Conservation (phyloP, 202 grass and related monocot species). For the Hordeum pubiflorum region DNA sequence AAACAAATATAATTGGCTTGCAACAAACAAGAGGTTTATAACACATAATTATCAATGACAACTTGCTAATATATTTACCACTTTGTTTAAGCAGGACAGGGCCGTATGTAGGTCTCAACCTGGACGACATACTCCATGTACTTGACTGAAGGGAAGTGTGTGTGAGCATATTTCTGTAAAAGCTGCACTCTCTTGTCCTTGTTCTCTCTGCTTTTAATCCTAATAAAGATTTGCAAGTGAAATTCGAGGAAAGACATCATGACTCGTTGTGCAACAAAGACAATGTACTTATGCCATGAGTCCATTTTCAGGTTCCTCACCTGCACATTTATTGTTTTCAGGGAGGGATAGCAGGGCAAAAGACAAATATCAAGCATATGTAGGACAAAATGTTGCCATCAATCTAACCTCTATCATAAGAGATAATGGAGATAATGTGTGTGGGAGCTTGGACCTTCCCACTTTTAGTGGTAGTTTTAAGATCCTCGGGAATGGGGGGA, state of each 20-base stretch:
- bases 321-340: slow-evolving; percentile 32
- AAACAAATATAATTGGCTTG: too few species aligned
- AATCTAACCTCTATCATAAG: too few species aligned
- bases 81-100: slow-evolving; percentile 24
- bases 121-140: slow-evolving; percentile 86
- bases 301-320: slow-evolving; percentile 45
- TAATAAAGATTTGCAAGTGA: slow-evolving; percentile 24
- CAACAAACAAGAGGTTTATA: too few species aligned
- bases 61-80: too few species aligned
- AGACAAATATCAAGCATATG: too few species aligned
- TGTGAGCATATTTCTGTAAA: slow-evolving; percentile 84
- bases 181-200: slow-evolving; percentile 91
- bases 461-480: too few species aligned
- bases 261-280: neutral
- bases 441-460: too few species aligned
- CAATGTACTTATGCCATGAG: neutral
- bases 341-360: neutral
- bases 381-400: too few species aligned
- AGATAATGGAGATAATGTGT: too few species aligned
- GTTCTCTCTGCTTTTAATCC: slow-evolving; percentile 98
- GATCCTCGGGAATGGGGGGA: too few species aligned
- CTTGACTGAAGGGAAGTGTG: slow-evolving; percentile 83
- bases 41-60: too few species aligned
- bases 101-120: slow-evolving; percentile 73
- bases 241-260: neutral